Evolutionary conservation across 1,284 basidiomycete genomes (phyloP).

Genomic region (Tilletia walkeri): DNA sequence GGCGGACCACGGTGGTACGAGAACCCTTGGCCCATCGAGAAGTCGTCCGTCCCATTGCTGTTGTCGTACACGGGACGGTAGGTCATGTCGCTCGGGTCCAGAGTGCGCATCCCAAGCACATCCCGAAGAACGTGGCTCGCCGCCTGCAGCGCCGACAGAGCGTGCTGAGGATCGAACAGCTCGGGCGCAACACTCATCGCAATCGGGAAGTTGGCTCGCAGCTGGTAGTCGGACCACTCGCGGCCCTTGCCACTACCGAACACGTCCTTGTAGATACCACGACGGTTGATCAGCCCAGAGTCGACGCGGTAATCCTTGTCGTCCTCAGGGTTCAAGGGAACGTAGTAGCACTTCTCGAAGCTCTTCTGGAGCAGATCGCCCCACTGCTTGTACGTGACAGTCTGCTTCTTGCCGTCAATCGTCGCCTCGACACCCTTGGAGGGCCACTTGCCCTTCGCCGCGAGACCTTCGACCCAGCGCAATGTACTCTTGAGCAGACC

Average conservation of each 20-base stretch:
- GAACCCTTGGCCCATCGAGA: constrained; percentile 33
- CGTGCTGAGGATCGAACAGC: constrained; percentile 78
- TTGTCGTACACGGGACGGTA: constrained; percentile 50
- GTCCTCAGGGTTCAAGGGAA: constrained; percentile 74
- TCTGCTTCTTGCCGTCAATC: constrained; percentile 67
- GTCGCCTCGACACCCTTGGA: constrained; percentile 74
- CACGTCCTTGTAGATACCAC: constrained; percentile 98
- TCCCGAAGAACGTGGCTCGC: constrained; percentile 39
- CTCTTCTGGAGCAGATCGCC: constrained; percentile 74
- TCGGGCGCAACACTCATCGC: constrained; percentile 97
- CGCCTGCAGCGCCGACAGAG: constrained; percentile 62
- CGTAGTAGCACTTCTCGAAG: constrained; percentile 87
- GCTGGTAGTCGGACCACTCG: constrained; percentile 94
- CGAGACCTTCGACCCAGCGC: constrained; percentile 77
- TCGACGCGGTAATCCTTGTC: constrained; percentile 74
- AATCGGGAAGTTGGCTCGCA: constrained; percentile 75
- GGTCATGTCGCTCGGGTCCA: constrained; percentile 47
- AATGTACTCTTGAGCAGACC: constrained; percentile 89
- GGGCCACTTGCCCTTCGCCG: constrained; percentile 71
- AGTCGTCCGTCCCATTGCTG: constrained; percentile 32
- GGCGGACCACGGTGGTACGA: constrained; percentile 64
- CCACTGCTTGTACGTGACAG: constrained; percentile 90
- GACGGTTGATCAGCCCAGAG: constrained; percentile 73
- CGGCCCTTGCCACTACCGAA: constrained; percentile 61
- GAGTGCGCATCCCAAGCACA: constrained; percentile 47